phyloP scores from a whole-genome alignment of 805 yeast species.

The Yarrowia hollandica region DNA sequence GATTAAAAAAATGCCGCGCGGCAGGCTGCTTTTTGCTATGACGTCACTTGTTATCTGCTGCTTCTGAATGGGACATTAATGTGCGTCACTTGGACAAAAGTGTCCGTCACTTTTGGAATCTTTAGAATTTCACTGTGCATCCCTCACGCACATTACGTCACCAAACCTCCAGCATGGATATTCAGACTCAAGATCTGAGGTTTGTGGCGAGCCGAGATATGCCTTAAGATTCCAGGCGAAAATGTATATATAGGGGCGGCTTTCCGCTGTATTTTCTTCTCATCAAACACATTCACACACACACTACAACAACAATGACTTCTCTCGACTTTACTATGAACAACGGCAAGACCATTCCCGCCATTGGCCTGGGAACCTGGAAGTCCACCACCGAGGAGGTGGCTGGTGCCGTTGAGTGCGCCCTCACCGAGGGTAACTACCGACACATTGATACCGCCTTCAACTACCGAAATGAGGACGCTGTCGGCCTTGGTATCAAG shows the following conservation, averaged over 20 bases:
- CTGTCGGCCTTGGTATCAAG: conserved; percentile 59
- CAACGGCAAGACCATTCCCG: conserved; percentile 63
- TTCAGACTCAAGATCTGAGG: conserved; percentile 2
- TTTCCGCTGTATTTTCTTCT: neutral
- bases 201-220: neutral
- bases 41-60: neutral
- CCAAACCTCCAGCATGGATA: conserved; percentile 10
- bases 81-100: conserved; percentile 18
- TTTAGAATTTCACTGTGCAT: neutral
- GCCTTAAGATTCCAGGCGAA: neutral
- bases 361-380: conserved; percentile 69
- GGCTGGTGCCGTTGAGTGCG: conserved; percentile 47
- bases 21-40: neutral
- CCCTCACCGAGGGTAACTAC: conserved; percentile 60
- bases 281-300: neutral
- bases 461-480: conserved; percentile 64
- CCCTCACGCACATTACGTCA: neutral
- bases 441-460: conserved; percentile 76
- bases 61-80: neutral
- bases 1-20: neutral
- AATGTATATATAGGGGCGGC: conserved; percentile 7
- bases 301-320: conserved; percentile 13
- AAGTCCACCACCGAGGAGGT: conserved; percentile 51
- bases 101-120: neutral
- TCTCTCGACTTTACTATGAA: conserved; percentile 46